Conservation (phyloP, 208 protist species). For the Wallacemonas collosoma region DNA sequence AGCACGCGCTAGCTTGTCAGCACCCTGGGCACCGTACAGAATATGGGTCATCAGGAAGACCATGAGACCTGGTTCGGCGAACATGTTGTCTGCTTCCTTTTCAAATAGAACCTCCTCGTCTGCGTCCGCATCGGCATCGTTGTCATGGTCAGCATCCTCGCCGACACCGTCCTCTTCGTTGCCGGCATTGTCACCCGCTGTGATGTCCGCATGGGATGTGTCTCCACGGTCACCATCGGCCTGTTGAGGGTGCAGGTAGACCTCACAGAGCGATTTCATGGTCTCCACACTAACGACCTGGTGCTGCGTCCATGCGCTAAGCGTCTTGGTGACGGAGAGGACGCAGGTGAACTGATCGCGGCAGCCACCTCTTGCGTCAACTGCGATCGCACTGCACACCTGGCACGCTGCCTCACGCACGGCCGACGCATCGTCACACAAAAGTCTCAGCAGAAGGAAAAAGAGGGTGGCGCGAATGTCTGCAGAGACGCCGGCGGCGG, state of each 20-base stretch:
- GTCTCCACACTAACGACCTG: background rate
- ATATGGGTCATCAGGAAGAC: slow-evolving; percentile 40
- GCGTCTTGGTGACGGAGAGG: slow-evolving; percentile 43
- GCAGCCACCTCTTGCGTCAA: background rate
- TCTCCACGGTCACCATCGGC: too few species aligned
- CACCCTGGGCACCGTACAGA: background rate
- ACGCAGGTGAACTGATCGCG: slow-evolving; percentile 68
- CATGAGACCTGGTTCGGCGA: slow-evolving; percentile 64
- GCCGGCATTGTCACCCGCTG: too few species aligned
- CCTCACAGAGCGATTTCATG: background rate
- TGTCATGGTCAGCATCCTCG: slow-evolving; percentile 25
- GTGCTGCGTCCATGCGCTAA: slow-evolving; percentile 17
- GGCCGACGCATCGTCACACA: slow-evolving; percentile 74
- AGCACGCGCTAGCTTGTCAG: background rate
- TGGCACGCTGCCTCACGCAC: slow-evolving; percentile 58
- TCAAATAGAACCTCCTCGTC: slow-evolving; percentile 83
- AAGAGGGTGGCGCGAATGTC: background rate
- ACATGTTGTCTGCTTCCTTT: slow-evolving; percentile 88
- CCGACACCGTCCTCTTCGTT: slow-evolving; percentile 7
- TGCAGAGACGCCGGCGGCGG: background rate
- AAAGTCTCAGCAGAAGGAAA: slow-evolving; percentile 58
- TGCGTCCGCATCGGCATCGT: slow-evolving; percentile 17
- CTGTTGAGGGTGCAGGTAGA: background rate
- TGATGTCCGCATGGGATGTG: too few species aligned
- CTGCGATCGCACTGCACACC: slow-evolving; percentile 16